A percentile compares a stretch with the other conserved stretches of the same genome.
Conservation (phyloP, 805 yeast species). For the Ascoidea rubescens region DNA sequence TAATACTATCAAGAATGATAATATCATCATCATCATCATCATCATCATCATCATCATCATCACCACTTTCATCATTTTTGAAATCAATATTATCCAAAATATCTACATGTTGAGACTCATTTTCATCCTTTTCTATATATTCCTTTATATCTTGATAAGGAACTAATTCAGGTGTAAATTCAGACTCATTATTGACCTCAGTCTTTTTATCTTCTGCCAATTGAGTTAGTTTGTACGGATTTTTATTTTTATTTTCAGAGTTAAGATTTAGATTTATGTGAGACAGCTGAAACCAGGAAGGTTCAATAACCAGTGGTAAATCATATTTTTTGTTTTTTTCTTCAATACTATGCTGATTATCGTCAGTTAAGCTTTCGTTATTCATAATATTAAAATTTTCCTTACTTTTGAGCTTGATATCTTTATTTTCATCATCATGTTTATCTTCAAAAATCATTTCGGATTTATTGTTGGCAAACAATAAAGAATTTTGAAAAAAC, state of each 20-base stretch:
- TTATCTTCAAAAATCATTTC: background rate
- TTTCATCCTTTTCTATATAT: background rate
- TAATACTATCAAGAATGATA: constrained; percentile 6
- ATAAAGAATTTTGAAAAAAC: background rate
- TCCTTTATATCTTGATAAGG: background rate
- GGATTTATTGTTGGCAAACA: background rate
- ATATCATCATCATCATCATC: constrained; percentile 10
- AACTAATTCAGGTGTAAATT: background rate
- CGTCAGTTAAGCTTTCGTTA: background rate
- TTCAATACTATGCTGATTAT: background rate
- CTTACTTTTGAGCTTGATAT: background rate
- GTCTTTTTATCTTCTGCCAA: background rate
- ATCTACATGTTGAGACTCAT: background rate
- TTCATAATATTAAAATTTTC: too few relatives aligned
- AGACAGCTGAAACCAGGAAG: background rate
- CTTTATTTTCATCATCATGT: background rate
- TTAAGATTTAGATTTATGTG: background rate
- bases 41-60: constrained; percentile 9
- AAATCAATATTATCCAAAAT: background rate
- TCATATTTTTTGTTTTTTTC: too few relatives aligned
- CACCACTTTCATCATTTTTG: constrained; percentile 3
- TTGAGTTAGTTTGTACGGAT: too few relatives aligned
- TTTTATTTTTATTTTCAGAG: background rate
- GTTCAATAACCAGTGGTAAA: background rate
- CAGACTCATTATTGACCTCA: background rate